A percentile compares a stretch with the other conserved stretches of the same genome.
phyloP scores from a whole-genome alignment of 2,329 filamentous ascomycete genomes.

The Colletotrichum sp. region DNA sequence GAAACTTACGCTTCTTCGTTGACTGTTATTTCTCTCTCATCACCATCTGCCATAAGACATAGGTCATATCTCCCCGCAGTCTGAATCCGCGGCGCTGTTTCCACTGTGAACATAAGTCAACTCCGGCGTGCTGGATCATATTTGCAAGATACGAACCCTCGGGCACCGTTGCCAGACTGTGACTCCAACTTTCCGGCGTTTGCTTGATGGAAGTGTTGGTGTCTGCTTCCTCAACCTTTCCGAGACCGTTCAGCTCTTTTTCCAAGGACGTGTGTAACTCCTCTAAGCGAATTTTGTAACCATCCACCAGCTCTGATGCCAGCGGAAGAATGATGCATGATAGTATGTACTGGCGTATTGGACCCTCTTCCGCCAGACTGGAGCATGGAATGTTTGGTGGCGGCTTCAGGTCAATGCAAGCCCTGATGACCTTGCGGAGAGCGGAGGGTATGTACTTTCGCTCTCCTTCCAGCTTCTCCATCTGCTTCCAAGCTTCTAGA shows the following conservation, averaged over 20 bases:
- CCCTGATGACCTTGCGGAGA: neutral
- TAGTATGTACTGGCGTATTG: neutral
- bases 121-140: fast-evolving
- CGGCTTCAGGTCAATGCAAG: neutral
- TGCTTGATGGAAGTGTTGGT: fast-evolving
- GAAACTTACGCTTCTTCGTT: neutral
- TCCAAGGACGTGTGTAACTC: neutral
- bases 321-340: neutral
- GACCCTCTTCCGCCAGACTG: neutral
- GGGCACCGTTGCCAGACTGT: fast-evolving
- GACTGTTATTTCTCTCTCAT: neutral
- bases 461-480: neutral
- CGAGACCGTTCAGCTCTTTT: neutral
- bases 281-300: neutral
- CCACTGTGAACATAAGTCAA: neutral
- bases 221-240: fast-evolving
- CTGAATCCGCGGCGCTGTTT: fast-evolving
- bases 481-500: neutral
- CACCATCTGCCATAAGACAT: neutral
- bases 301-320: neutral
- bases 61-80: fast-evolving
- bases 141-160: neutral
- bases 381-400: fast-evolving
- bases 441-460: neutral
- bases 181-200: fast-evolving